Base-by-base conservation (phyloP, 768 basidiomycete species). In the Cystobasidium ongulense region DNA sequence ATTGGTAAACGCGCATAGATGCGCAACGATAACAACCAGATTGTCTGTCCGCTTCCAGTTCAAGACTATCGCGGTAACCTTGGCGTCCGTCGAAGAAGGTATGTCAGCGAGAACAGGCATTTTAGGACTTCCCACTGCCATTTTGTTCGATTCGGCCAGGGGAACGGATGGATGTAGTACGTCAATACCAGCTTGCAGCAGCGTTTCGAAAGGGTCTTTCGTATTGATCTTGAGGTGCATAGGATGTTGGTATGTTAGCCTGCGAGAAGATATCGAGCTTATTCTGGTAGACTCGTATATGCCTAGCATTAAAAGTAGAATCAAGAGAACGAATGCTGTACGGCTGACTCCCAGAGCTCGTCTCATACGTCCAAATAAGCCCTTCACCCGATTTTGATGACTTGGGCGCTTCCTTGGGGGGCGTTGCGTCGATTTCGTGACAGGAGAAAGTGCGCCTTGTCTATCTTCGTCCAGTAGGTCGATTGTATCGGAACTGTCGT, bases 1-100 rank as follows among this genome's bases (percentile, higher is more conserved):
- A 50, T 31, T 50, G 10, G 64, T 43, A 72, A 75, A 76, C 43
- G 64, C 75, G 61, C 77, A 77, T 25, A 79, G 66, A 23, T 74
- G 67, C 5, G 76, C 84, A 21, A 83, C 82, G 64, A 89, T 87
- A 63, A 83, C 83, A 46, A 84, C 78, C 50, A 89, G 86, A 75
- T 89, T 90, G 0, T 84, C 81, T 27, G 88, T 83, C 21, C 87
- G 84, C 62, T 86, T 86, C 88, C 88, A 89, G 79, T 89, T 89
- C 52, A 89, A 81, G 43, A 89, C 77, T 31, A 79, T 50, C 0
- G 78, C 78, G 0, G 78, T 77, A 1, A 63, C 57, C 33, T 35
- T 35, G 63, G 31, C 39, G 35, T 64, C 21, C 5, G 33, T 64
- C 3, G 31, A 38, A 21, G 46, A 50, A 7, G 46, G 46, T 50